Conservation (phyloP, 352 stramenopile species). For the Phytophthora capsici region DNA sequence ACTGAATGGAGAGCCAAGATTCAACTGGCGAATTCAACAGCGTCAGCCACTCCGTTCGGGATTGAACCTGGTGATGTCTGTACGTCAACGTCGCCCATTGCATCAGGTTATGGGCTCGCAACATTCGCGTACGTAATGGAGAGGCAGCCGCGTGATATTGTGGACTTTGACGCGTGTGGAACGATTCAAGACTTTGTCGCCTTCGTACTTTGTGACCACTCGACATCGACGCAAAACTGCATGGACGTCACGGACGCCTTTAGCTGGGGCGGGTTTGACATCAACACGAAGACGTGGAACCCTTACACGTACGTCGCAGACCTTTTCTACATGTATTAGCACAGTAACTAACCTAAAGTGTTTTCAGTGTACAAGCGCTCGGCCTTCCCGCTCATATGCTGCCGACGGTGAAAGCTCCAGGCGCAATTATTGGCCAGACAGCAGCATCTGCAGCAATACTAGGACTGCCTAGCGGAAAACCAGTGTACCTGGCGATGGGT, state of each 20-base stretch:
- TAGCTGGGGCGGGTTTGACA: slow-evolving; percentile 73
- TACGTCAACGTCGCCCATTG: slow-evolving; percentile 48
- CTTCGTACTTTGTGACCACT: slow-evolving; percentile 62
- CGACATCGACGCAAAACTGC: slow-evolving; percentile 24
- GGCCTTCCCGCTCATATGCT: slow-evolving; percentile 57
- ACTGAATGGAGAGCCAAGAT: slow-evolving; percentile 34
- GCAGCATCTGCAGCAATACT: slow-evolving; percentile 22
- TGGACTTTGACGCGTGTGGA: slow-evolving; percentile 61
- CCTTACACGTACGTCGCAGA: slow-evolving; percentile 32
- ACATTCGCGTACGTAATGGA: slow-evolving; percentile 63
- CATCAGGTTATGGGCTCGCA: slow-evolving; percentile 69
- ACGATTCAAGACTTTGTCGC: slow-evolving; percentile 78
- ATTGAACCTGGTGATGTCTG: slow-evolving; percentile 4
- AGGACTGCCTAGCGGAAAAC: slow-evolving; percentile 32
- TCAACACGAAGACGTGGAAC: slow-evolving; percentile 49
- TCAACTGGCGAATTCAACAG: slow-evolving; percentile 21
- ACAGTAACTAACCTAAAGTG: not conserved
- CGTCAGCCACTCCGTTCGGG: not conserved
- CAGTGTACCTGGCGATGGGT: slow-evolving; percentile 68
- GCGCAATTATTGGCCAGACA: slow-evolving; percentile 50
- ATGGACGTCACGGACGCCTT: slow-evolving; percentile 81
- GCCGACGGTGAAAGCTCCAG: slow-evolving; percentile 47
- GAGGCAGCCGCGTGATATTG: slow-evolving; percentile 27
- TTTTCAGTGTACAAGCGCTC: slow-evolving; percentile 53
- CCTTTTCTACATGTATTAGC: not conserved